Evolutionary conservation across 257 asterid genomes (phyloP).

Genomic region (Verbascum thapsus): DNA sequence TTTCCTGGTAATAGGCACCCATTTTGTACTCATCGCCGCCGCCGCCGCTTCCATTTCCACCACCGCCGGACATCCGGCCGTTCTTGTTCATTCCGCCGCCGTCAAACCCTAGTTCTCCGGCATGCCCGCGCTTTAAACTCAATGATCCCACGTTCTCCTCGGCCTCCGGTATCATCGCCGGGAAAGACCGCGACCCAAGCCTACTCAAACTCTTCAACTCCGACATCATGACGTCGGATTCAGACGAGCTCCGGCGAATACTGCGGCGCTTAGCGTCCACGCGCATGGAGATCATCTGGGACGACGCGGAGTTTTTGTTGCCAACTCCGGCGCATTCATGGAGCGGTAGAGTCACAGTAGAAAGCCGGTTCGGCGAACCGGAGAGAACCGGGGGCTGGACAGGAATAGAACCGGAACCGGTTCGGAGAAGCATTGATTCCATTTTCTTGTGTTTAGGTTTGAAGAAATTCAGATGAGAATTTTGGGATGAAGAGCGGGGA

Average conservation of each 20-base stretch:
- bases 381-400: constrained; percentile 24
- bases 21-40: constrained; percentile 37
- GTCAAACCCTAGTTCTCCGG: constrained; percentile 34
- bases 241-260: constrained; percentile 48
- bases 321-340: constrained; percentile 4
- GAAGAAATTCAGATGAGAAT: too few relatives aligned
- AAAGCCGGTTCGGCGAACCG: constrained; percentile 30
- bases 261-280: constrained; percentile 26
- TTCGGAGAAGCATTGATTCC: constrained; percentile 53
- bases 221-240: constrained; percentile 36
- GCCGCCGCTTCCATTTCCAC: constrained; percentile 24
- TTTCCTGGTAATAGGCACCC: constrained; percentile 48
- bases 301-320: constrained; percentile 22
- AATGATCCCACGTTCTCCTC: constrained; percentile 20
- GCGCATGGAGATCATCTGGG: constrained; percentile 35
- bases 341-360: constrained; percentile 28
- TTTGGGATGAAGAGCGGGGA: too few relatives aligned
- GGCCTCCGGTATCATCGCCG: constrained; percentile 38
- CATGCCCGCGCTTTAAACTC: too few relatives aligned
- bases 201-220: constrained; percentile 29
- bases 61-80: constrained; percentile 44
- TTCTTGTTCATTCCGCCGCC: constrained; percentile 58
- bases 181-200: constrained; percentile 41
- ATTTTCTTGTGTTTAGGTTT: constrained; percentile 24
- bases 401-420: constrained; percentile 52